Conservation (phyloP, 371 early-diverging fungal genomes). For the Apophysomyces ossiformis region DNA sequence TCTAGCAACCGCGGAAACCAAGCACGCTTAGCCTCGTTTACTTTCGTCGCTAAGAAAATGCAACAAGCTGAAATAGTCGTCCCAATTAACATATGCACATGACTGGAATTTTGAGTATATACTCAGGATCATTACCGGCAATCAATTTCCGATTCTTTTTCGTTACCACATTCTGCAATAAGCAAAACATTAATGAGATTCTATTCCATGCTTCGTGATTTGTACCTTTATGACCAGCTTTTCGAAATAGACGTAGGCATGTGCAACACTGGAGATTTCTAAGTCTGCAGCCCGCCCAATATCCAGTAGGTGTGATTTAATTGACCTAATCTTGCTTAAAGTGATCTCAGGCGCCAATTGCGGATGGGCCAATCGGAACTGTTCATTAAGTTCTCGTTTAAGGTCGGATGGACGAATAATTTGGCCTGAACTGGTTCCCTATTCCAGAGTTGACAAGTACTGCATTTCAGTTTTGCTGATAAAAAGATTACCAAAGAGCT, state of each 20-base stretch:
- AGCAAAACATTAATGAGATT: background rate
- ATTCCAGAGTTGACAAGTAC: background rate
- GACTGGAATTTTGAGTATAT: background rate
- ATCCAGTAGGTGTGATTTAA: constrained; percentile 70
- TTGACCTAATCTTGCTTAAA: constrained; percentile 76
- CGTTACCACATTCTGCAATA: constrained; percentile 64
- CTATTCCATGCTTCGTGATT: constrained; percentile 9
- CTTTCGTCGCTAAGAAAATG: constrained; percentile 79
- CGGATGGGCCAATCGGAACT: constrained; percentile 78
- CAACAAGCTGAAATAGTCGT: constrained; percentile 61
- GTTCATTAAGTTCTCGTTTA: constrained; percentile 76
- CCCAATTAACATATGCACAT: background rate
- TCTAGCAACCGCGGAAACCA: constrained; percentile 43
- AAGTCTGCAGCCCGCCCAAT: constrained; percentile 60
- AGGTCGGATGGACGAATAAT: constrained; percentile 57
- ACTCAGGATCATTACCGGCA: constrained; percentile 59
- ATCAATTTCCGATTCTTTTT: constrained; percentile 82
- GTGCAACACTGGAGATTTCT: constrained; percentile 90
- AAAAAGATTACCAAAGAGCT: constrained; percentile 34
- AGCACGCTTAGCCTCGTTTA: constrained; percentile 84
- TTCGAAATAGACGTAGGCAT: constrained; percentile 91
- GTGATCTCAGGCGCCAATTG: constrained; percentile 75
- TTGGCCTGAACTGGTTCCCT: constrained; percentile 74
- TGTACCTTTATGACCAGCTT: constrained; percentile 79
- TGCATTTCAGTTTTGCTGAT: background rate